Evolutionary conservation across 345 rosid species (phyloP), one percentile per base, ranked within the genome.

Genomic region (rapeseed (Brassica napus)): DNA sequence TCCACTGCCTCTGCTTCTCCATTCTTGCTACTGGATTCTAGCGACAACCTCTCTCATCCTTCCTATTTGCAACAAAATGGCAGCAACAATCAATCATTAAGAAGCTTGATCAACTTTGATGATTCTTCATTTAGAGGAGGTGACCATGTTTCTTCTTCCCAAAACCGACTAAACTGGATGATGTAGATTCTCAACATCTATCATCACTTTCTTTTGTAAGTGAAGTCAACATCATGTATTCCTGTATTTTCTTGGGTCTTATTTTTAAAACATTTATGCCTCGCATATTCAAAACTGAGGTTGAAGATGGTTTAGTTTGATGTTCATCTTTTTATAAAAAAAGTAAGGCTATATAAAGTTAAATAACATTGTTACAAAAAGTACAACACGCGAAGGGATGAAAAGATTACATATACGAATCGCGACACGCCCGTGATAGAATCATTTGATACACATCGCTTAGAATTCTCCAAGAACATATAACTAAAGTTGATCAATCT

Each of bases 1-100:
- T 78, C 88, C 12, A 85, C 83, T 64, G 75, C 88, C 9, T 76
- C 81, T 3, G 58, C 68, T 71, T 81, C 83, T 65, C 80, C 80
- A 44, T 81, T 81, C 77, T 71, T 75, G 73, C 47, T 81, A 75
- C 83, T 81, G 7, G 80, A 81, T 58, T 81, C 83, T 0, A 76
- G 83, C 5, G 83, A 81, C 69, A 70, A 74, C 15, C 58, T 71
- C 44, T 75, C 77, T 76, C 77, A 65, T 21, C 30, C 67, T 69
- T 68, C 83, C 1, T 71, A 57, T 55, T 64, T 52, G 10, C 75
- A 63, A n/a, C 79, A 64, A 80, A 69, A 70, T 69, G 69, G 39
- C n/a, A 57, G 8, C 72, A 69, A 74, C 55, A 70, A 55, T 35
- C 70, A 30, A 24, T 8, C 65, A 71, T 42, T 70, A 21, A 65